Base-by-base conservation (phyloP, 352 stramenopile genomes). In the Thraustochytrium striatum region DNA sequence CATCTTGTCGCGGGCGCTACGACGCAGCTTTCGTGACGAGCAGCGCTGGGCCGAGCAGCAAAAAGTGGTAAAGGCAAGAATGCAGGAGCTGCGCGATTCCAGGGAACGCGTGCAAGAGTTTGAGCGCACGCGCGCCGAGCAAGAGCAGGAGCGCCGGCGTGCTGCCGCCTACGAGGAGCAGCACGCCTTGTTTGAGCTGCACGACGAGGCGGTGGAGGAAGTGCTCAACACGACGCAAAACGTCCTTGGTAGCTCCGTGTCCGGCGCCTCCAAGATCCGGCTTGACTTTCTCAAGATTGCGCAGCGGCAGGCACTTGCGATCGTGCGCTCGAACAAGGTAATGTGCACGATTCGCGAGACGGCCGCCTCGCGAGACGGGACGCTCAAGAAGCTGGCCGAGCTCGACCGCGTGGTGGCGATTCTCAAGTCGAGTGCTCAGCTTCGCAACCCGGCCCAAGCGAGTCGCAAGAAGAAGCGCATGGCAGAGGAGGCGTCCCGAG, bases 231-330 rank as follows among this genome's bases (percentile, higher is more conserved):
- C n/a, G n/a, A n/a, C n/a, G n/a, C n/a, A n/a, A n/a, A n/a, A n/a
- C n/a, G 44, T 75, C 5, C 65, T 75, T 3, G 65, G 65, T 7
- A 75, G 65, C 65, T 75, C 65, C 16, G 52, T 75, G 21, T 75
- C 65, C 30, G 65, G 65, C 0, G 65, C 65, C 0, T 75, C 65
- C 32, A 75, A 75, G 30, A 75, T 75, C 68, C 65, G 65, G 1
- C 50, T 75, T 0, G 65, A 75, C 52, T 75, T 70, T 41, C 30
- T 75, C 0, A 41, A 41, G 30, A 75, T 75, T 32, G 65, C 52
- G 11, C 65, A 75, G 30, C 39, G 65, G 11, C 65, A 75, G 50
- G 65, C 65, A 13, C 2, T 75, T 25, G 30, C 43, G 1, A 75
- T 75, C n/a, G 65, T 61, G 52, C 65, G 47, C 5, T 58, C 65